Percentiles rank a stretch among this genome's conserved stretches.
Conservation (phyloP, 345 rosid genomes). For the Salix exigua region DNA sequence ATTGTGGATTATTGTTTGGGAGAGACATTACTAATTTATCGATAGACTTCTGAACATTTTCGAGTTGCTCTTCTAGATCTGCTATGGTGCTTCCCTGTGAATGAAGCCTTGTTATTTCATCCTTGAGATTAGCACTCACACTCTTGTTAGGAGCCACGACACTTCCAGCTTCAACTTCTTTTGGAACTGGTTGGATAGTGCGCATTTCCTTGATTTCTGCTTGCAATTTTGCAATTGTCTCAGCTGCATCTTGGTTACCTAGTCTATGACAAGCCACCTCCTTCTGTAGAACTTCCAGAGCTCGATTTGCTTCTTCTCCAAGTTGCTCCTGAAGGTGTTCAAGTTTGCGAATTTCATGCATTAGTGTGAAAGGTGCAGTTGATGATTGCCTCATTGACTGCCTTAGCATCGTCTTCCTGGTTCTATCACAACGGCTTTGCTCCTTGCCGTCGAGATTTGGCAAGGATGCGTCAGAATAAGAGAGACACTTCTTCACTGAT, state of each 20-base stretch:
- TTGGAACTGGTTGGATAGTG: slow-evolving; percentile 47
- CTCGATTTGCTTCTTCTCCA: slow-evolving; percentile 92
- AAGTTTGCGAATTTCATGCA: slow-evolving; percentile 98
- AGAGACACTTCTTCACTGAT: slow-evolving; percentile 80
- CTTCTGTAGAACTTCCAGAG: slow-evolving; percentile 92
- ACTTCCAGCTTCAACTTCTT: slow-evolving; percentile 57
- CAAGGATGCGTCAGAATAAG: slow-evolving; percentile 61
- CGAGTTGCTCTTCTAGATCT: slow-evolving; percentile 89
- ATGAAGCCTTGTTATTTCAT: slow-evolving; percentile 97
- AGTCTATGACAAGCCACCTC: slow-evolving; percentile 95
- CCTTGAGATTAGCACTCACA: slow-evolving; percentile 90
- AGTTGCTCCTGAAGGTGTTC: slow-evolving; percentile 99
- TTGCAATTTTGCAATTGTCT: slow-evolving; percentile 93
- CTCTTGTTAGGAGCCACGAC: slow-evolving; percentile 66
- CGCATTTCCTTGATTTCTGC: slow-evolving; percentile 96
- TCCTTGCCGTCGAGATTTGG: slow-evolving; percentile 58
- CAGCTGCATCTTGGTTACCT: slow-evolving; percentile 99
- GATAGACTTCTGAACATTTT: slow-evolving; percentile 93
- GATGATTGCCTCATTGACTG: slow-evolving; percentile 94
- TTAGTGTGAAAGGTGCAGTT: slow-evolving; percentile 87
- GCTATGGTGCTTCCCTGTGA: slow-evolving; percentile 95
- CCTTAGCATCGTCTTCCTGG: slow-evolving; percentile 58
- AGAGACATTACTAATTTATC: slow-evolving; percentile 96
- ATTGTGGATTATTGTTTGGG: slow-evolving; percentile 50
- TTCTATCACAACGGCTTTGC: slow-evolving; percentile 41